Conservation (phyloP, 306 rosid species). For the Lupinus albus region DNA sequence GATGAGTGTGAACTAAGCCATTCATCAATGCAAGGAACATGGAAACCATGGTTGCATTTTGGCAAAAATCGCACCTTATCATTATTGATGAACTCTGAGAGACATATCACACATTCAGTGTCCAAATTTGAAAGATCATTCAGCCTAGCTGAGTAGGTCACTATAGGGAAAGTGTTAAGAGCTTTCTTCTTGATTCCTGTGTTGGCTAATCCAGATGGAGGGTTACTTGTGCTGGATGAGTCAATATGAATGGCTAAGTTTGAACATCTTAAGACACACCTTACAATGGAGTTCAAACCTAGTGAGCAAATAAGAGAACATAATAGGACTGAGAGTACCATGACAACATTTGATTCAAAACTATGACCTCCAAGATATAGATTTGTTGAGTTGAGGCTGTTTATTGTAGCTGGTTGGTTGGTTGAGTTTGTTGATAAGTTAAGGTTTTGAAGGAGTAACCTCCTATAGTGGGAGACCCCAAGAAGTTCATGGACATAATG, state of each 20-base stretch:
- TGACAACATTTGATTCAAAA: constrained; percentile 78
- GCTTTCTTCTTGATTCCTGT: constrained; percentile 77
- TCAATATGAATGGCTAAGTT: constrained; percentile 38
- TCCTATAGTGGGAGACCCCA: constrained; percentile 60
- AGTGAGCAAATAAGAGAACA: constrained; percentile 85
- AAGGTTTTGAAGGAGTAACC: constrained; percentile 56
- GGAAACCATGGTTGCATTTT: constrained; percentile 87
- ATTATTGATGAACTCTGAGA: constrained; percentile 61
- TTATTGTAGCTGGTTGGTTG: constrained; percentile 1
- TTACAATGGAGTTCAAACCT: constrained; percentile 73
- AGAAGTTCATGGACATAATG: constrained; percentile 44
- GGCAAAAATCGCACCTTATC: constrained; percentile 77
- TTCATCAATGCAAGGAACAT: constrained; percentile 76
- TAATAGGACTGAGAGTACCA: constrained; percentile 85
- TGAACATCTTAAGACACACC: constrained; percentile 72
- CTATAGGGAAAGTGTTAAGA: constrained; percentile 61
- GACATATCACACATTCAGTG: constrained; percentile 74
- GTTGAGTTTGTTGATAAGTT: constrained; percentile 18
- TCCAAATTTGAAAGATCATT: constrained; percentile 57
- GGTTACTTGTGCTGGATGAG: constrained; percentile 13
- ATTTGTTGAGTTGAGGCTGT: constrained; percentile 17
- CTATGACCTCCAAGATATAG: constrained; percentile 42
- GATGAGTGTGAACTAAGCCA: constrained; percentile 86
- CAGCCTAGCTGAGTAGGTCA: constrained; percentile 55
- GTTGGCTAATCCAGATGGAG: constrained; percentile 39